Evolutionary conservation across 2,329 filamentous ascomycete species (phyloP).

Genomic region (Leptographium wingfieldii): DNA sequence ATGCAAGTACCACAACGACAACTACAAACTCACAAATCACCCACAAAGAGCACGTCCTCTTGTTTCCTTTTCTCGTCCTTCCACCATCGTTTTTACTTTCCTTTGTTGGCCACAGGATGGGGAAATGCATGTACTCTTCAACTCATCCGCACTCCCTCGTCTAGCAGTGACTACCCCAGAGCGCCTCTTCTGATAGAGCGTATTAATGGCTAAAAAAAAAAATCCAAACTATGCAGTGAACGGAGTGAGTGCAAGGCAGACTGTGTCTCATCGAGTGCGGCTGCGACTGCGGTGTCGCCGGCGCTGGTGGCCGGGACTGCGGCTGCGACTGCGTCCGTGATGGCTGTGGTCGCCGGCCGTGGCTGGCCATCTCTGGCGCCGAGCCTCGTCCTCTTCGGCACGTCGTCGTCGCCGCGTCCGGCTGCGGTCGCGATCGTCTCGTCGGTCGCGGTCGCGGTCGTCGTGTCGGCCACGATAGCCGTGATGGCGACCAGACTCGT

Average conservation of each 20-base stretch:
- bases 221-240: not conserved
- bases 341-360: constrained; percentile 19
- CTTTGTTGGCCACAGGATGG: too few relatives aligned
- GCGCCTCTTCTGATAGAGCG: not conserved
- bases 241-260: not conserved
- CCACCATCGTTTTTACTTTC: too few relatives aligned
- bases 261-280: not conserved
- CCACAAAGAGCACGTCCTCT: not conserved
- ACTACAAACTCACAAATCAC: too few relatives aligned
- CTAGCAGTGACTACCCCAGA: too few relatives aligned
- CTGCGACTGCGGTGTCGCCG: constrained; percentile 1
- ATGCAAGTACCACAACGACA: too few relatives aligned
- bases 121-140: too few relatives aligned
- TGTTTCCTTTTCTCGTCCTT: not conserved
- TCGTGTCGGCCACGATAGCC: constrained; percentile 5
- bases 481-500: not conserved
- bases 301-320: not conserved
- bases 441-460: not conserved
- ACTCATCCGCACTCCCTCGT: too few relatives aligned
- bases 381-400: not conserved
- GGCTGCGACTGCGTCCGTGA: constrained; percentile 4
- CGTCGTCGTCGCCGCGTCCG: constrained; percentile 6
- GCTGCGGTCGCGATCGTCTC: constrained; percentile 10
- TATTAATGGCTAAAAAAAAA: not conserved
- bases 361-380: constrained; percentile 9